phyloP scores from a whole-genome alignment of 495 filamentous ascomycete genomes.

The Neurospora discreta region DNA sequence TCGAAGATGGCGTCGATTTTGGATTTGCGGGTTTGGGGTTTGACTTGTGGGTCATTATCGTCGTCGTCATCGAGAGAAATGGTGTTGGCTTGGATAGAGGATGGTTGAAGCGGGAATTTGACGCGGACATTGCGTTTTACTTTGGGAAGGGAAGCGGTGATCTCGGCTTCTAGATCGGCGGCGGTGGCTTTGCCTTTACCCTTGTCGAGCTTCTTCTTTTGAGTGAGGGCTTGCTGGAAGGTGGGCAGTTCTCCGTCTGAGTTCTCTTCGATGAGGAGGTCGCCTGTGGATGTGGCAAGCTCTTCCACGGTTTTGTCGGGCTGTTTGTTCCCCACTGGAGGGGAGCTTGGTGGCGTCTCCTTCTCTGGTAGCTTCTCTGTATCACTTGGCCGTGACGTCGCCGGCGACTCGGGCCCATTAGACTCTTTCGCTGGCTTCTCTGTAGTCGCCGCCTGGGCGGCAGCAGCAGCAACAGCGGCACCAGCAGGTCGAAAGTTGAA shows the following conservation, averaged over 20 bases:
- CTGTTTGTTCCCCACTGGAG: conserved; percentile 21
- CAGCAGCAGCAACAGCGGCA: conserved; percentile 24
- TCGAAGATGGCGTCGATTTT: conserved; percentile 54
- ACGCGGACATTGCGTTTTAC: conserved; percentile 31
- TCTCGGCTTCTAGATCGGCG: conserved; percentile 11
- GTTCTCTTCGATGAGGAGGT: conserved; percentile 8
- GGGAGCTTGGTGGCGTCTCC: conserved; percentile 45
- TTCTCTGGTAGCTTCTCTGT: neutral
- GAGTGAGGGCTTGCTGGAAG: conserved; percentile 18
- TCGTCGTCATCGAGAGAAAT: conserved; percentile 23
- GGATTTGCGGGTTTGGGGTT: conserved; percentile 19
- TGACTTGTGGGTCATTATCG: conserved; percentile 31
- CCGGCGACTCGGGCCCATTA: conserved; percentile 28
- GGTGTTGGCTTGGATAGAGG: conserved; percentile 12
- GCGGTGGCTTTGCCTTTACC: conserved; percentile 42
- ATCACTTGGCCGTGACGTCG: neutral
- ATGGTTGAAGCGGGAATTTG: conserved; percentile 20
- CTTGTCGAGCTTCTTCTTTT: conserved; percentile 33
- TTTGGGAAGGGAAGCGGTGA: conserved; percentile 5
- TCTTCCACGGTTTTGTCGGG: neutral
- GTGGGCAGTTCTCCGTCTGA: conserved; percentile 21
- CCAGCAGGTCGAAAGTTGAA: conserved; percentile 56
- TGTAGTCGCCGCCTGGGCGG: neutral
- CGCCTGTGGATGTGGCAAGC: neutral
- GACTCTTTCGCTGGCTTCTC: conserved; percentile 29